phyloP scores from a whole-genome alignment of 1,284 basidiomycete species.

The Rhodotorula sp. region DNA sequence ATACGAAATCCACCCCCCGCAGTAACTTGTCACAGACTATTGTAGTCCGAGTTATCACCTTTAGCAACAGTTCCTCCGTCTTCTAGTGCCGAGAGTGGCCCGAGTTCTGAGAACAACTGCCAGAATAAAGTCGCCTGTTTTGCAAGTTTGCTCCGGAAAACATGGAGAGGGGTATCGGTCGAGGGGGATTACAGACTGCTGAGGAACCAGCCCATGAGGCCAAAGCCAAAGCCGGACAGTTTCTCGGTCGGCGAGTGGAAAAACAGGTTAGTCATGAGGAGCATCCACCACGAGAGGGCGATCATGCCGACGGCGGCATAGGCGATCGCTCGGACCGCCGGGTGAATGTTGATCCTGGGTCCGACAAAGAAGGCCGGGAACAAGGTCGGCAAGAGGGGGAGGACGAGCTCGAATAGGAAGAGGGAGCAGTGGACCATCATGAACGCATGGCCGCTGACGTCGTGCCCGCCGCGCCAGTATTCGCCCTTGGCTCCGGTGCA shows the following conservation, averaged over 20 bases:
- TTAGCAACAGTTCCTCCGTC: neutral
- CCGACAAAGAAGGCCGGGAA: constrained; percentile 25
- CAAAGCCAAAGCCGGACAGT: constrained; percentile 63
- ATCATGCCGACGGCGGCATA: constrained; percentile 58
- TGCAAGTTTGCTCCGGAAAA: neutral
- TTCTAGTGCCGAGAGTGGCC: neutral
- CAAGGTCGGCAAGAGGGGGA: constrained; percentile 44
- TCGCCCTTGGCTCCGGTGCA: constrained; percentile 35
- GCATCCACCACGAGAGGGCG: constrained; percentile 69
- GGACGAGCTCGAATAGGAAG: constrained; percentile 52
- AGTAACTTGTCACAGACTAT: neutral
- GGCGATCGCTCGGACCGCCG: constrained; percentile 55
- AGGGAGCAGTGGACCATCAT: constrained; percentile 79
- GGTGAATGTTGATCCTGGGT: neutral
- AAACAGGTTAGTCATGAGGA: constrained; percentile 77
- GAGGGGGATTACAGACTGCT: constrained; percentile 11
- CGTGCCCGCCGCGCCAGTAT: constrained; percentile 69
- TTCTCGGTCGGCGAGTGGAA: constrained; percentile 90
- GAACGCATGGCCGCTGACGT: constrained; percentile 92
- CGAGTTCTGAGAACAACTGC: too few species aligned
- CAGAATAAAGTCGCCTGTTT: too few species aligned
- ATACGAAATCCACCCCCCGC: neutral
- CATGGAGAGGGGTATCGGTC: neutral
- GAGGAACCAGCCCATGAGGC: constrained; percentile 32
- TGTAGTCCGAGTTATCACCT: neutral